Conservation (phyloP, 768 basidiomycete species). For the Leccinellum luteum region DNA sequence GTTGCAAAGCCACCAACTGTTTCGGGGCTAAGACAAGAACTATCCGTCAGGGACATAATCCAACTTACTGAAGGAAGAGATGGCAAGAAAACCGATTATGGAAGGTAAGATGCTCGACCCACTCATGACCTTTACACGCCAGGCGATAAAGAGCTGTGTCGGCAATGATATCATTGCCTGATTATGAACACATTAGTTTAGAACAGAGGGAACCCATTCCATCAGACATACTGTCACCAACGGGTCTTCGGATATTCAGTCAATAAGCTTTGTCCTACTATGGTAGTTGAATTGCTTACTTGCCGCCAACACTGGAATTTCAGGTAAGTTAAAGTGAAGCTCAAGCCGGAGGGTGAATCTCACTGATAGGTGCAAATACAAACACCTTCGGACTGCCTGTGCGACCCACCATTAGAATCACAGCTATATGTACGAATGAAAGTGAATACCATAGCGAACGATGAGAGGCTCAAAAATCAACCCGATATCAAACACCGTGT, state of each 20-base stretch:
- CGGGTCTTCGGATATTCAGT: constrained; percentile 36
- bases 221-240: constrained; percentile 38
- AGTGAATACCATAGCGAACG: constrained; percentile 40
- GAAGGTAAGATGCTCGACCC: constrained; percentile 25
- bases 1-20: constrained; percentile 37
- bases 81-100: constrained; percentile 20
- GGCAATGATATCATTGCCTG: constrained; percentile 44
- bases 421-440: background rate
- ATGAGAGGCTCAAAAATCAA: constrained; percentile 50
- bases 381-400: constrained; percentile 15
- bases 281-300: constrained; percentile 2
- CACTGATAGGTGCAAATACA: background rate
- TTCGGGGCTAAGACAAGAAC: background rate
- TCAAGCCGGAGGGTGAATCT: background rate
- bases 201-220: background rate
- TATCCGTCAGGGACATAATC: background rate
- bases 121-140: constrained; percentile 39
- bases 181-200: background rate
- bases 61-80: constrained; percentile 8
- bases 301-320: constrained; percentile 8
- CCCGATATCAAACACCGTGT: constrained; percentile 42
- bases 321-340: constrained; percentile 20
- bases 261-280: background rate
- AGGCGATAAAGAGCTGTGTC: constrained; percentile 49
- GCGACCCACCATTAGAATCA: constrained; percentile 23